A percentile compares a stretch with the other conserved stretches of the same genome.
phyloP scores from a whole-genome alignment of 139 green algal genomes.

The Coelastrella sp. region DNA sequence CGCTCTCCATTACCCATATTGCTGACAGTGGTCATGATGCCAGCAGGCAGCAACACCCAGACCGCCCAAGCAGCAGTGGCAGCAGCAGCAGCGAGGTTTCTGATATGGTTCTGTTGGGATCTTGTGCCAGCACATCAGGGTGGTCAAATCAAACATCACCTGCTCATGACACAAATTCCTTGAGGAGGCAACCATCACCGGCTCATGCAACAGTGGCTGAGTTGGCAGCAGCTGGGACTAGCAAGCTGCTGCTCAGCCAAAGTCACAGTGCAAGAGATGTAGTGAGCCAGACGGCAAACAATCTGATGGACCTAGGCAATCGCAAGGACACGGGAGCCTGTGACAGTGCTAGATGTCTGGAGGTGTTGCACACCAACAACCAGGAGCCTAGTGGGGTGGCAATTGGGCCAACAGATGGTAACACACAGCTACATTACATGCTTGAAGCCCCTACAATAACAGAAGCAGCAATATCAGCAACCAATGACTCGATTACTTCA shows the following conservation, averaged over 20 bases:
- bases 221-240: neutral
- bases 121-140: neutral
- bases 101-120: neutral
- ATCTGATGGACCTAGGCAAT: too few relatives aligned
- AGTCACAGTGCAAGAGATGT: neutral
- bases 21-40: too few relatives aligned
- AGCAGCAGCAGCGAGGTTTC: neutral
- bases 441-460: too few relatives aligned
- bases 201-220: neutral
- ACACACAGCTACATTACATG: too few relatives aligned
- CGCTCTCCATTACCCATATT: too few relatives aligned
- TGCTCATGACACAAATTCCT: neutral
- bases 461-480: too few relatives aligned
- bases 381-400: too few relatives aligned
- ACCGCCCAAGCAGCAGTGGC: neutral
- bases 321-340: neutral
- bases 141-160: conserved; percentile 3
- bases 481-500: too few relatives aligned
- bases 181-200: neutral
- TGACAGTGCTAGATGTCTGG: neutral
- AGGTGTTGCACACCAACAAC: neutral
- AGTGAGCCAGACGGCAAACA: too few relatives aligned
- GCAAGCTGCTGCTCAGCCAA: neutral
- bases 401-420: too few relatives aligned
- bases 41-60: neutral